These are phyloP conservation scores for Cardamine resedifolia DNA, from an alignment of 345 rosid species.

Conservation along the genomic window DNA sequence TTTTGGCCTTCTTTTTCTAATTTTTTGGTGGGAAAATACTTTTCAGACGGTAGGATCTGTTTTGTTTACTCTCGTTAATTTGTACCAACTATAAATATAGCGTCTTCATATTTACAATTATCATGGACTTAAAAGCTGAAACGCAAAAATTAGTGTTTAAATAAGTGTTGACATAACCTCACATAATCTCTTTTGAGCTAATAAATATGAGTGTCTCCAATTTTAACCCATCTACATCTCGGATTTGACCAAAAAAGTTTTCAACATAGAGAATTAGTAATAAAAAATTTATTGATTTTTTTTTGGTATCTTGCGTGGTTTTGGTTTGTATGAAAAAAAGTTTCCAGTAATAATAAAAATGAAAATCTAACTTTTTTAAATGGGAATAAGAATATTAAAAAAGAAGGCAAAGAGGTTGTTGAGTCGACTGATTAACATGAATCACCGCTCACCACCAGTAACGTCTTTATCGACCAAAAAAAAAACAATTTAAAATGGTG, in stretches of 20 bases:
- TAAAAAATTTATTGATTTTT: neutral
- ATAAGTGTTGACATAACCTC: neutral
- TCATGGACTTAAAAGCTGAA: neutral
- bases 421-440: conserved; percentile 39
- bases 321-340: conserved; percentile 13
- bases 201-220: neutral
- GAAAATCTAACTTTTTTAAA: neutral
- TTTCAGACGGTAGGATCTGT: neutral
- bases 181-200: neutral
- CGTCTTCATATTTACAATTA: neutral
- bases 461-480: conserved; percentile 34
- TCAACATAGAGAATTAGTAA: no score
- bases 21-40: neutral
- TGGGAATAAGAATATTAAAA: conserved; percentile 40
- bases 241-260: no score
- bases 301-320: neutral
- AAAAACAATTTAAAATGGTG: conserved; percentile 13
- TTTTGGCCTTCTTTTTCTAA: neutral
- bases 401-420: conserved; percentile 26
- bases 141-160: neutral
- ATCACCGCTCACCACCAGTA: conserved; percentile 39
- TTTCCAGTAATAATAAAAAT: neutral
- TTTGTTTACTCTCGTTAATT: neutral
- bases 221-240: neutral
- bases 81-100: neutral